Evolutionary conservation across 208 protist species (phyloP), one percentile per base, ranked within the genome.

Genomic region (Angomonas deanei): DNA sequence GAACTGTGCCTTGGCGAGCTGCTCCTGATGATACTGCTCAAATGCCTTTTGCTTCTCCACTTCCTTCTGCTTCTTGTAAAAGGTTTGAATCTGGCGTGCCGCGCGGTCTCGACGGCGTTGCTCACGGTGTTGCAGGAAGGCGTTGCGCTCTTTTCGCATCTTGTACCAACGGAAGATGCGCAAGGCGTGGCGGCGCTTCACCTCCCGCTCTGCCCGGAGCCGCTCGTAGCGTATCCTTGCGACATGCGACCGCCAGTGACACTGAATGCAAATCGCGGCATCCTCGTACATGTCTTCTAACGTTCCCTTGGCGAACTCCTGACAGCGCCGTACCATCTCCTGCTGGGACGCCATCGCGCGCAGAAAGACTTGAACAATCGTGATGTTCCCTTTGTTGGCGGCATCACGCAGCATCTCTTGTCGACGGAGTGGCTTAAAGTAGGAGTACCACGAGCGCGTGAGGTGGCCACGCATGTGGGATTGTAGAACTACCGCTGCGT

Each of bases 401-500:
- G 86, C 84, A 2, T 78, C 85, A 34, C 74, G 77, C 53, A 92
- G 68, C 36, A 84, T 76, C 70, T 90, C 78, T 31, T 93, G 70
- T 32, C 82, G 81, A 23, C 80, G 78, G 61, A 87, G 85, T n/a
- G 66, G 76, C 24, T 82, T 82, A 70, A 90, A 91, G 78, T 93
- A 91, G 10, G 72, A 53, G 62, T 91, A 91, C 87, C 87, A 94
- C 39, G 86, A 83, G 5, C 91, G 83, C 19, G 91, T 85, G 52
- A 93, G 59, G 32, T 86, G 75, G 47, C 91, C 91, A 34, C 91
- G 91, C 52, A 91, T 55, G 19, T 77, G 65, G 15, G 85, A 76
- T 63, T 96, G 91, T 31, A 96, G 89, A 19, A 47, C 73, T 3
- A 78, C 78, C n/a, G 86, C 80, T 10, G 87, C 84, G n/a, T 62